These are phyloP conservation scores for Lunularia cruciata DNA, from an alignment of 225 moss, liverwort and hornwort genomes.

Conservation along the genomic window DNA sequence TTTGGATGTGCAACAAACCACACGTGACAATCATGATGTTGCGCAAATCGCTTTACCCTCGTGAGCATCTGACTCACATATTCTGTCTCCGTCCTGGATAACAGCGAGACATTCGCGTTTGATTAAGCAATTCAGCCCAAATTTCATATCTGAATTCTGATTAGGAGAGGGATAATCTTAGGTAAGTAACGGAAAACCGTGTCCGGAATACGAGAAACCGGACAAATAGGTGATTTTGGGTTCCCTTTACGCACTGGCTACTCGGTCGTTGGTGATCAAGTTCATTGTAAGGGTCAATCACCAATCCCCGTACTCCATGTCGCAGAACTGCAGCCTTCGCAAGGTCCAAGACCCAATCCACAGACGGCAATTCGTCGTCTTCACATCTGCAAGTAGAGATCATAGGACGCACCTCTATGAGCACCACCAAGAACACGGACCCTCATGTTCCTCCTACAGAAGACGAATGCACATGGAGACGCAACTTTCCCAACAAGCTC, in stretches of 20 bases:
- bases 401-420: no score
- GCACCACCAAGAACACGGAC: no score
- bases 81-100: slow-evolving; percentile 85
- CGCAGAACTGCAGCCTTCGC: slow-evolving; percentile 98
- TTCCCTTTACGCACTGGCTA: slow-evolving; percentile 51
- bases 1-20: slow-evolving; percentile 99
- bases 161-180: background rate
- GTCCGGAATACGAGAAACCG: background rate
- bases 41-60: slow-evolving; percentile 92
- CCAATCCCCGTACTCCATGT: slow-evolving; percentile 94
- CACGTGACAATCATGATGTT: slow-evolving; percentile 98
- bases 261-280: slow-evolving; percentile 99
- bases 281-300: slow-evolving; percentile 98
- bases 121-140: no score
- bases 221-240: background rate
- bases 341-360: slow-evolving; percentile 95
- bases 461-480: no score
- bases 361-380: slow-evolving; percentile 92
- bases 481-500: no score
- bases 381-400: slow-evolving; percentile 54
- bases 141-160: no score
- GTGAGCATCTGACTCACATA: slow-evolving; percentile 99
- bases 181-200: background rate
- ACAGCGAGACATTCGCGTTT: background rate
- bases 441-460: no score